Conservation (phyloP, 169 alveolate genomes). For the Besnoitia besnoiti region DNA sequence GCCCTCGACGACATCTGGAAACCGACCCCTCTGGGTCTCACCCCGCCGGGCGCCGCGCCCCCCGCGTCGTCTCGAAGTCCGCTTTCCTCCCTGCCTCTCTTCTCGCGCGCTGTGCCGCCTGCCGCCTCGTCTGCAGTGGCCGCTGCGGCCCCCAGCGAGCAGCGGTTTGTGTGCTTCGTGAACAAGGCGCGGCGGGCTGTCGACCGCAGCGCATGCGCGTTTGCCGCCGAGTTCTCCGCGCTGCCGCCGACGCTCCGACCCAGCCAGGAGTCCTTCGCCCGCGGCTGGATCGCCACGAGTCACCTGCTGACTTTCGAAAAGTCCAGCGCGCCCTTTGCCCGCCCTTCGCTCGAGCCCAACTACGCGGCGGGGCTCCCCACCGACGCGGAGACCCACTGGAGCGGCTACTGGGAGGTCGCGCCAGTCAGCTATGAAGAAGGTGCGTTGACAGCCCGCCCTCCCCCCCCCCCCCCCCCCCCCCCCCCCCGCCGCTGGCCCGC, state of each 20-base stretch:
- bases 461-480: no score
- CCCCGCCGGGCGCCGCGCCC: not conserved
- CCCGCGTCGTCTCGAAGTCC: no score
- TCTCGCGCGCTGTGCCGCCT: not conserved
- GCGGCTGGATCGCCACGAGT: constrained; percentile 41
- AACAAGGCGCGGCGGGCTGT: not conserved
- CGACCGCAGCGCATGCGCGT: not conserved
- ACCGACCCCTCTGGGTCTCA: not conserved
- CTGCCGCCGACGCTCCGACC: not conserved
- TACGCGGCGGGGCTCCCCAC: constrained; percentile 29
- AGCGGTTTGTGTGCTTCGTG: not conserved
- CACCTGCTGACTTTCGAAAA: constrained; percentile 25
- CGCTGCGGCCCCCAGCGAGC: not conserved
- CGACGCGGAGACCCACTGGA: constrained; percentile 37
- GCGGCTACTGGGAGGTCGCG: constrained; percentile 29
- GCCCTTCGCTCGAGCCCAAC: constrained; percentile 22
- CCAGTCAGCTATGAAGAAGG: not conserved
- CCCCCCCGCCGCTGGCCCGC: no score
- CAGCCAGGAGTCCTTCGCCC: not conserved
- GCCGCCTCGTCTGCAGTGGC: not conserved
- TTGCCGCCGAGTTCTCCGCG: constrained; percentile 1
- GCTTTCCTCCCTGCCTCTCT: not conserved
- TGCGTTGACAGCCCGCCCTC: no score
- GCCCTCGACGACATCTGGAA: not conserved
- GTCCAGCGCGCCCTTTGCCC: constrained; percentile 41